A percentile compares a stretch with the other conserved stretches of the same genome.
These are phyloP conservation scores for Globisporangium parvum DNA, from an alignment of 352 stramenopile species.

Conservation along the genomic window DNA sequence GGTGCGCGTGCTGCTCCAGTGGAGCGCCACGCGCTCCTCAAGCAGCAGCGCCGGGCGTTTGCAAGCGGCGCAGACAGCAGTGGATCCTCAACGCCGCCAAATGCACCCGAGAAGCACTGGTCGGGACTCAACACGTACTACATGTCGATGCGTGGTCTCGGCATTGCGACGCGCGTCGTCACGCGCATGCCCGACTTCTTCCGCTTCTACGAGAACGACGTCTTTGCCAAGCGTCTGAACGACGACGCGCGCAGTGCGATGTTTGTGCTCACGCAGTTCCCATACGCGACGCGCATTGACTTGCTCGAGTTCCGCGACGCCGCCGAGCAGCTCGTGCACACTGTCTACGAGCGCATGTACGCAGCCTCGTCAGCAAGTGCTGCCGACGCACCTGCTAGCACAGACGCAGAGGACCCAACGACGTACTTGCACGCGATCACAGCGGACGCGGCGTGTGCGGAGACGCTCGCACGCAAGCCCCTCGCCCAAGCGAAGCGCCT, in stretches of 20 bases:
- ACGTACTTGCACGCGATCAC: slow-evolving; percentile 24
- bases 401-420: slow-evolving; percentile 3
- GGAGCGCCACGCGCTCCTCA: not conserved
- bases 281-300: slow-evolving; percentile 21
- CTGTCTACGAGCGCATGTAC: slow-evolving; percentile 46
- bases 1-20: too few species aligned
- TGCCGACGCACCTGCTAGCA: not conserved
- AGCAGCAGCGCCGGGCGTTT: not conserved
- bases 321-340: slow-evolving; percentile 29
- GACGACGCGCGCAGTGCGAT: slow-evolving; percentile 41
- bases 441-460: slow-evolving; percentile 14
- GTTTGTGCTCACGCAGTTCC: slow-evolving; percentile 47
- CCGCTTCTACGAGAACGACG: slow-evolving; percentile 17
- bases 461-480: slow-evolving; percentile 23
- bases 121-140: slow-evolving; percentile 6
- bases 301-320: slow-evolving; percentile 34
- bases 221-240: slow-evolving; percentile 26
- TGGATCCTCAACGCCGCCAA: not conserved
- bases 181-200: slow-evolving; percentile 18
- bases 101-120: slow-evolving; percentile 5
- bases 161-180: slow-evolving; percentile 17
- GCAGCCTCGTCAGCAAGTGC: not conserved
- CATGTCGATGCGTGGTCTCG: slow-evolving; percentile 10
- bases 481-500: slow-evolving; percentile 16
- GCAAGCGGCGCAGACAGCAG: not conserved